Evolutionary conservation across 2,329 filamentous ascomycete genomes (phyloP), one percentile per base, ranked within the genome.

Genomic region (Aspergillus sp.): DNA sequence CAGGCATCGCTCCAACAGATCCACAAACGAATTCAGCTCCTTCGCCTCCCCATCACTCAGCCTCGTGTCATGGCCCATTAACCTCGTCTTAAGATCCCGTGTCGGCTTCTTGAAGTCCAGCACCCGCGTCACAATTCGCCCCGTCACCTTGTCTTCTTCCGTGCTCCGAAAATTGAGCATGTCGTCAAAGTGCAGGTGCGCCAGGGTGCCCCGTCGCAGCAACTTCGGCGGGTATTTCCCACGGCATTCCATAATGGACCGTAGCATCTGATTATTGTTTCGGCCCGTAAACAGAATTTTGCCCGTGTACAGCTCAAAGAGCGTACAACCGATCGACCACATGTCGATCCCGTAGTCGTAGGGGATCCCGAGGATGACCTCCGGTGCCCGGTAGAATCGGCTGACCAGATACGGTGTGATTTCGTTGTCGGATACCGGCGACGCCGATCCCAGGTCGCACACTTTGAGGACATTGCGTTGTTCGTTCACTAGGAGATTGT

Each of bases 221-320:
- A 96, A 77, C 69, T 96, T 96, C 42, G 86, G 83, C 25, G 88
- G 90, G 53, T 96, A 84, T 69, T 90, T 94, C 61, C 93, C 93
- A 43, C 94, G 84, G 59, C 91, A 90, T 65, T 98, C 91, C 84
- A 96, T 95, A 59, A 98, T 95, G 17, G 86, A 85, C 54, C 88
- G 87, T 51, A 98, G 81, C 93, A 98, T 98, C 72, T 95, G 90
- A 64, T 98, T 98, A 74, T 98, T 98, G 72, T 88, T 93, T 55
- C 88, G 82, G 50, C 93, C 93, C 1, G 89, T 90, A 67, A 98
- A 98, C 27, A 98, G 77, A 49, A 98, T 97, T 68, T 96, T 95
- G 62, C 93, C 93, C 0, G 93, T 97, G 73, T 95, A 97, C 37
- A 98, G 77, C 71, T 98, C 93, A 68, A 95, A 98, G 25, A 97